Evolutionary conservation across 2,329 filamentous ascomycete genomes (phyloP).

Genomic region (Pezicula carpinea): DNA sequence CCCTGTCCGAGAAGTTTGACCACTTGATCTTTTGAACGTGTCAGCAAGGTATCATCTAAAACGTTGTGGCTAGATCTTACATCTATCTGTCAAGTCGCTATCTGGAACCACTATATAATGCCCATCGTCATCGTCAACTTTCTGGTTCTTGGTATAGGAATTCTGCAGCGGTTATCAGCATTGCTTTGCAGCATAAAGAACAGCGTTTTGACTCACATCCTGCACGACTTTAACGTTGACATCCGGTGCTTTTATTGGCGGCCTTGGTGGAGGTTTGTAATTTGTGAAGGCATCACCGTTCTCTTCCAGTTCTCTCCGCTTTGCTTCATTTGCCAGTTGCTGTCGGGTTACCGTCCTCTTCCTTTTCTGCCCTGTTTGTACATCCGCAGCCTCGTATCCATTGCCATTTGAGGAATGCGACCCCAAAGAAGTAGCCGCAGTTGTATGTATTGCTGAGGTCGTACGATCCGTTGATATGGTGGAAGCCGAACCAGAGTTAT

Average conservation of each 20-base stretch:
- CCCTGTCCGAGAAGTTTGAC: slow-evolving; percentile 88
- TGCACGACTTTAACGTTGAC: slow-evolving; percentile 59
- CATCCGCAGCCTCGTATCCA: slow-evolving; percentile 63
- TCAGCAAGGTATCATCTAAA: slow-evolving; percentile 19
- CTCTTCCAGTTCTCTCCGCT: slow-evolving; percentile 68
- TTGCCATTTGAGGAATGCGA: slow-evolving; percentile 58
- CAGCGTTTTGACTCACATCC: slow-evolving; percentile 48
- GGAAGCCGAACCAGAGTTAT: slow-evolving; percentile 60
- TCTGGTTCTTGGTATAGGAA: slow-evolving; percentile 52
- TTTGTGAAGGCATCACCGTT: slow-evolving; percentile 67
- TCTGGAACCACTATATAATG: slow-evolving; percentile 94
- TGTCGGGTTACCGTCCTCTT: slow-evolving; percentile 75
- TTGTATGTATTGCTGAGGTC: slow-evolving; percentile 75
- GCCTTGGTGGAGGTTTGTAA: slow-evolving; percentile 83
- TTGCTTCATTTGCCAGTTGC: slow-evolving; percentile 77
- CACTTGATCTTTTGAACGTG: slow-evolving; percentile 65
- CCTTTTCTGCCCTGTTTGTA: slow-evolving; percentile 75
- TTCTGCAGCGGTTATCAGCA: slow-evolving; percentile 24
- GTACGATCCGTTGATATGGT: slow-evolving; percentile 81
- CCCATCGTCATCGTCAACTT: slow-evolving; percentile 93
- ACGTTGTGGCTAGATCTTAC: slow-evolving; percentile 48
- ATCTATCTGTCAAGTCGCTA: slow-evolving; percentile 80
- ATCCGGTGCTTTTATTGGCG: slow-evolving; percentile 84
- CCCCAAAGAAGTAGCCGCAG: slow-evolving; percentile 80
- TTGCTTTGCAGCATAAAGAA: not conserved